Conservation (phyloP, 2,329 filamentous ascomycete genomes). For the Calonectria crousiana region DNA sequence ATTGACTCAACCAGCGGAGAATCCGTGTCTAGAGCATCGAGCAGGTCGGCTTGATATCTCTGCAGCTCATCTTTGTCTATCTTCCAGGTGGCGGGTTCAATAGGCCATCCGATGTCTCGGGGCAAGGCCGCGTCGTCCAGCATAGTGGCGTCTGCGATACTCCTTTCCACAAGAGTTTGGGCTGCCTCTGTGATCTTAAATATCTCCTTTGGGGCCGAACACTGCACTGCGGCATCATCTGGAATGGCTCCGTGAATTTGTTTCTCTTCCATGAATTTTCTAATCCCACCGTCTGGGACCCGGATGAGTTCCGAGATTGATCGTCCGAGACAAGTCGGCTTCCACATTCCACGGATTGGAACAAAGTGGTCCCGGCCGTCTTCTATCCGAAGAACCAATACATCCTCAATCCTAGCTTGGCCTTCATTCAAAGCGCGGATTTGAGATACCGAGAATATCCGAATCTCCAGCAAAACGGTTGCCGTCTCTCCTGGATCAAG, state of each 20-base stretch:
- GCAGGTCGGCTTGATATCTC: constrained; percentile 51
- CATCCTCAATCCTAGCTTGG: constrained; percentile 78
- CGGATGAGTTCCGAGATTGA: constrained; percentile 90
- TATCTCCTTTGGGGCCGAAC: constrained; percentile 88
- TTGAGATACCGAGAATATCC: constrained; percentile 73
- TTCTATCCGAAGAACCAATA: constrained; percentile 86
- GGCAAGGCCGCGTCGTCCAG: constrained; percentile 66
- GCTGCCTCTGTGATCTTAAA: constrained; percentile 90
- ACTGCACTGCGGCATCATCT: constrained; percentile 71
- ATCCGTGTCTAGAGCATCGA: constrained; percentile 82
- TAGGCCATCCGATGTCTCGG: constrained; percentile 70
- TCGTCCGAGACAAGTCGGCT: constrained; percentile 84
- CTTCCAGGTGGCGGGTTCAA: constrained; percentile 58
- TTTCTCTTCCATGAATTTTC: constrained; percentile 60
- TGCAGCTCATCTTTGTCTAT: constrained; percentile 39
- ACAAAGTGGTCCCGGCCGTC: constrained; percentile 94
- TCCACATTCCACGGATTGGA: constrained; percentile 82
- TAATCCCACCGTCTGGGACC: constrained; percentile 84
- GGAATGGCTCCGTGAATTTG: constrained; percentile 63
- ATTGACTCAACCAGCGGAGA: constrained; percentile 71
- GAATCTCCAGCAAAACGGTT: constrained; percentile 75
- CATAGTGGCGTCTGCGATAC: constrained; percentile 72
- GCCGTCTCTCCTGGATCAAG: constrained; percentile 89
- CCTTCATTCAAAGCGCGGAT: constrained; percentile 80
- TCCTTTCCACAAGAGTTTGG: constrained; percentile 67